Evolutionary conservation across 805 yeast species (phyloP), one percentile per base, ranked within the genome.

Genomic region (Candida arabinofermentans): DNA sequence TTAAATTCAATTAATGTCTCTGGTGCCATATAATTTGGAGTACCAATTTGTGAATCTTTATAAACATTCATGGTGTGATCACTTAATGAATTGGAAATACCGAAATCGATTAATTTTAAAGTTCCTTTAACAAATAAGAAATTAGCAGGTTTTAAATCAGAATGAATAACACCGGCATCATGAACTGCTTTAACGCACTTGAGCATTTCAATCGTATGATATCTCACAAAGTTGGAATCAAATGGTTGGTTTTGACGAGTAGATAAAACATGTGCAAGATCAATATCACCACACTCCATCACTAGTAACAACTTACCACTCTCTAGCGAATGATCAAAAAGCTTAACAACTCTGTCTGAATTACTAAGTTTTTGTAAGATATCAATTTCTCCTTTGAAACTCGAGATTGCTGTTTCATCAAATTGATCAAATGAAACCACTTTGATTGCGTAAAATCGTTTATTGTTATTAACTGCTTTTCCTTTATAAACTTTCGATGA

Each of bases 21-120:
- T 0, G 99, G 99, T 0, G 99, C 96, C 98, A 91, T 93, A 61
- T 91, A 93, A 59, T 86, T 88, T 2, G 96, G 96, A 0, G 99
- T 91, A 4, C 99, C 99, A 39, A 89, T 83, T 59, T 88, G 96
- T 5, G 88, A 77, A 45, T 87, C 95, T 43, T 97, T 73, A 57
- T 90, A 90, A 16, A 91, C 77, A 53, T 93, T 91, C 17, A 86
- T 81, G 0, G 98, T 91, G 56, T 88, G 86, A 40, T 90, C 96
- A 1, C 95, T 93, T 1, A 93, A 88, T 0, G 91, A 88, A 63
- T 90, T 86, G n/a, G 98, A 87, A 36, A 86, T 86, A 13, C 99
- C 99, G 71, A 91, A 93, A 65, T 91, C 99, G 46, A 91, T 91
- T 32, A 91, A 78, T 58, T 91, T 91, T 51, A 91, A 67, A 36